Conservation (phyloP, 352 stramenopile genomes). For the Phytophthora kernoviae region DNA sequence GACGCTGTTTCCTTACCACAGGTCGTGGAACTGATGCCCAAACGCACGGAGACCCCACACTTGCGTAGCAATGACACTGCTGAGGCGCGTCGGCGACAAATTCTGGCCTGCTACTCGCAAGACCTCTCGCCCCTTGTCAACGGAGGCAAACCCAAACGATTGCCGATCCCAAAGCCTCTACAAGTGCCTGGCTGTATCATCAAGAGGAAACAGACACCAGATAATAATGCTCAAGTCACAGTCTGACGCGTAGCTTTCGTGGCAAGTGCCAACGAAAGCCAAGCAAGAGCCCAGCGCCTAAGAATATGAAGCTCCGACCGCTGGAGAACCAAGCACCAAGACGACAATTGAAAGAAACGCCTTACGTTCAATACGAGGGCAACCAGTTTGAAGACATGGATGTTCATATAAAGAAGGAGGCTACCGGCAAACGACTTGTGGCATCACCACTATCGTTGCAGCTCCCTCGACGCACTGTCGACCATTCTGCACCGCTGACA, state of each 20-base stretch:
- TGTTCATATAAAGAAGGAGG: not conserved
- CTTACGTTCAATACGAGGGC: constrained; percentile 10
- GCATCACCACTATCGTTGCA: constrained; percentile 9
- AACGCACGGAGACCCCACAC: constrained; percentile 2
- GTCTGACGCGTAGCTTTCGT: constrained; percentile 4
- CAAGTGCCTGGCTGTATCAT: not conserved
- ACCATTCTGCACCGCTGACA: constrained; percentile 39
- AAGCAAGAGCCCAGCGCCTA: constrained; percentile 15
- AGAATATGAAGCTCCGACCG: constrained; percentile 28
- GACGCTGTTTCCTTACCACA: constrained; percentile 15
- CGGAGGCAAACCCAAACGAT: constrained; percentile 50
- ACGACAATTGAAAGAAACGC: constrained; percentile 13
- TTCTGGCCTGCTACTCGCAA: constrained; percentile 62
- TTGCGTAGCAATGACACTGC: constrained; percentile 5
- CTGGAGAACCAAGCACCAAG: constrained; percentile 17
- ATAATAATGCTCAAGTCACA: constrained; percentile 11
- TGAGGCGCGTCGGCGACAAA: constrained; percentile 37
- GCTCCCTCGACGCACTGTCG: not conserved
- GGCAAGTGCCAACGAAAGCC: constrained; percentile 23
- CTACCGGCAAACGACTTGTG: not conserved
- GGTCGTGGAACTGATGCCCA: constrained; percentile 4
- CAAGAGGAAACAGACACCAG: constrained; percentile 15
- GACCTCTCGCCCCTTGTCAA: constrained; percentile 64
- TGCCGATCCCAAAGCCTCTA: constrained; percentile 35
- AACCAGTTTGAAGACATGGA: constrained; percentile 38